These are phyloP conservation scores for Suhomyces atakaporum DNA, from an alignment of 1,139 yeast genomes.

Conservation along the genomic window DNA sequence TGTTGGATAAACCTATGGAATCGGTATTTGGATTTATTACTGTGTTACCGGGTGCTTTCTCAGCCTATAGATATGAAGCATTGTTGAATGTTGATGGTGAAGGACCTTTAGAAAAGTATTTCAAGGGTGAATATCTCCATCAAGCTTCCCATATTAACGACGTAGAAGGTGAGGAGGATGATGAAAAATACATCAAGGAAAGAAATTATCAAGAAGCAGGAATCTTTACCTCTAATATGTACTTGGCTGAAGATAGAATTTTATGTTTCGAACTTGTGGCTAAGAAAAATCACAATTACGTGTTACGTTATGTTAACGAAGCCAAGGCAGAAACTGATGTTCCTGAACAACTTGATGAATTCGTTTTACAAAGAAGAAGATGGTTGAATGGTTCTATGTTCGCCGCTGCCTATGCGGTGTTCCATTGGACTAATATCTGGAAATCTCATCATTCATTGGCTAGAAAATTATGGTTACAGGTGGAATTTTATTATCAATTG, in stretches of 20 bases:
- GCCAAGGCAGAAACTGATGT: constrained; percentile 86
- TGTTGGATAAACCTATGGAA: constrained; percentile 82
- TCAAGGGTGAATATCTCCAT: constrained; percentile 76
- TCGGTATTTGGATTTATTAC: constrained; percentile 80
- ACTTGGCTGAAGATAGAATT: constrained; percentile 82
- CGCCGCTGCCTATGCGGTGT: constrained; percentile 75
- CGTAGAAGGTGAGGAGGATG: constrained; percentile 39
- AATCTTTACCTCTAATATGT: constrained; percentile 80
- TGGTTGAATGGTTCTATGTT: constrained; percentile 87
- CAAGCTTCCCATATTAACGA: constrained; percentile 40
- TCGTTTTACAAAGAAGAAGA: constrained; percentile 76
- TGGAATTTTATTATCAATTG: constrained; percentile 72
- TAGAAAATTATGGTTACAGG: constrained; percentile 62
- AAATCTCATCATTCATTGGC: constrained; percentile 61
- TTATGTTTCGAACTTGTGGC: constrained; percentile 82
- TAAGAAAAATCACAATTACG: constrained; percentile 61
- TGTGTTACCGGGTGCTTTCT: constrained; percentile 83
- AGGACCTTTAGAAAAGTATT: constrained; percentile 77
- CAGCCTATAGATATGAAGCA: constrained; percentile 79
- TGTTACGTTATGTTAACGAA: constrained; percentile 68
- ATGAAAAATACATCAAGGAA: constrained; percentile 45
- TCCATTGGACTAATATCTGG: constrained; percentile 75
- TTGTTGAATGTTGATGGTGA: constrained; percentile 61
- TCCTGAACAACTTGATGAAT: constrained; percentile 70
- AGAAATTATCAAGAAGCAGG: constrained; percentile 54